Conservation (phyloP, 768 basidiomycete species). For the Kwoniella dejecticola region DNA sequence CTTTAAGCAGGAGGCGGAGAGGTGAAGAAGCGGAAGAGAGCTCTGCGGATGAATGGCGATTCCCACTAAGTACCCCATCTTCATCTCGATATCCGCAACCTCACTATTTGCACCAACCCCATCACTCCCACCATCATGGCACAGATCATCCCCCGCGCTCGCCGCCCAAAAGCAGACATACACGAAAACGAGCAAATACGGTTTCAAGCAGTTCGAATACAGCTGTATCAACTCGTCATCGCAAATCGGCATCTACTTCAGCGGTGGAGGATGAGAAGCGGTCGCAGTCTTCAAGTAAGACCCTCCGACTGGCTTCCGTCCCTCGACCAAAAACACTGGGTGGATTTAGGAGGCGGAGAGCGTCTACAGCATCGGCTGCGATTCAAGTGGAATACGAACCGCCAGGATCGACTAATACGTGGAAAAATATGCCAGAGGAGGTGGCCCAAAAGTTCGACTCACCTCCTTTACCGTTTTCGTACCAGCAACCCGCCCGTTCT, state of each 20-base stretch:
- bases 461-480: slow-evolving; percentile 32
- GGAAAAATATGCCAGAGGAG: slow-evolving; percentile 34
- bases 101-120: not conserved
- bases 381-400: slow-evolving; percentile 19
- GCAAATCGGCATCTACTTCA: slow-evolving; percentile 10
- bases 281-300: not conserved
- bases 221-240: not conserved
- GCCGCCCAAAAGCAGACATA: not conserved
- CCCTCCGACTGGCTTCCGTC: slow-evolving; percentile 1
- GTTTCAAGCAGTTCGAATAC: not conserved
- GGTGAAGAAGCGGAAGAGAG: slow-evolving; percentile 15
- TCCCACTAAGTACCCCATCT: not conserved
- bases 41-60: slow-evolving; percentile 20
- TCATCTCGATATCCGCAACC: slow-evolving; percentile 4
- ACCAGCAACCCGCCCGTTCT: slow-evolving; percentile 30
- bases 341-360: slow-evolving; percentile 16
- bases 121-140: not conserved
- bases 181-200: slow-evolving; percentile 5
- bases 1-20: not conserved
- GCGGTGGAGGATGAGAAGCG: not conserved
- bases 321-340: slow-evolving; percentile 10
- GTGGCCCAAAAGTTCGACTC: slow-evolving; percentile 31
- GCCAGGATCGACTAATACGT: slow-evolving; percentile 14
- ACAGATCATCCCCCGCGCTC: not conserved
- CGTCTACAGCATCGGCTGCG: slow-evolving; percentile 21